Evolutionary conservation across 78 protist species (phyloP), one percentile per base, ranked within the genome.

Genomic region (Mastigamoeba balamuthi): DNA sequence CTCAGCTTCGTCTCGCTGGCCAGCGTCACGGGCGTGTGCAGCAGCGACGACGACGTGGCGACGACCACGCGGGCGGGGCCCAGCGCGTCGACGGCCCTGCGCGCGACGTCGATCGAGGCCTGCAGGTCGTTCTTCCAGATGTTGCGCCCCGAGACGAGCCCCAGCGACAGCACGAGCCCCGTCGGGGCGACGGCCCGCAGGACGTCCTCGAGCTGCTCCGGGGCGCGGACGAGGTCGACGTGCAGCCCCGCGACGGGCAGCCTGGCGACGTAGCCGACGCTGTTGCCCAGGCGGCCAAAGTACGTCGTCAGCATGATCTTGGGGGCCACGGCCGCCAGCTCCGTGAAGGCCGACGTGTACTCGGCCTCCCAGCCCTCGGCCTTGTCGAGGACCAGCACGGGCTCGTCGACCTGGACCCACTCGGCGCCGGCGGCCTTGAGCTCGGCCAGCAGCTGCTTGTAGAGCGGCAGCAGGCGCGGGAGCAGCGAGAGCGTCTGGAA

Each of bases 321-420:
- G 28, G 69, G 23, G 23, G 76, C 33, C 48, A 73, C 73, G 0
- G 33, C 27, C 23, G 71, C 28, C 40, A 4, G 29, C 72, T 17
- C 77, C 4, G 10, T 52, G 68, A 38, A 66, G 7, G 74, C 72
- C 0, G 23, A 28, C 1, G 40, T 6, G 52, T 64, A 78, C n/a
- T 63, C 35, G 23, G 28, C 75, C 75, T 76, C 74, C 27, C 40
- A n/a, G 27, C 29, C 17, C 1, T 79, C 80, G 0, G 30, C 23
- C 33, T 71, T 67, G 37, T 78, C 85, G 25, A 68, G 35, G 52
- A 76, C 77, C 23, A 88, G 74, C 58, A 77, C 48, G 37, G 92
- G 92, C 77, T 88, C 92, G 43, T 88, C 88, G 41, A 88, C 25
- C 72, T 88, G 92, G 27, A 88, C 66, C 30, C 66, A 63, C 35